Conservation (phyloP, 2,329 filamentous ascomycete genomes). For the Ramichloridium luteum region DNA sequence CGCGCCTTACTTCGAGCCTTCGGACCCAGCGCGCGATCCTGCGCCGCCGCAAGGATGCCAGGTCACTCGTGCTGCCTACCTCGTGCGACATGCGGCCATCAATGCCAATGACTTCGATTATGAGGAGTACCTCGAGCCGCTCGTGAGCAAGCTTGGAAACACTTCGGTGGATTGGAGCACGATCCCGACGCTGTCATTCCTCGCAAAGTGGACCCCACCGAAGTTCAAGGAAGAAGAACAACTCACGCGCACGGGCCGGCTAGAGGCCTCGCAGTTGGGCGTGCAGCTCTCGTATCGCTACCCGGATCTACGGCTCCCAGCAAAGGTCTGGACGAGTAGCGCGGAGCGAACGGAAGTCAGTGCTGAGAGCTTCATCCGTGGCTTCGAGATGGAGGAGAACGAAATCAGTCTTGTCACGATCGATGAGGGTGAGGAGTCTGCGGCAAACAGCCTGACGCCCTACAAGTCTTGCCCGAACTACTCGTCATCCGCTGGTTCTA, state of each 20-base stretch:
- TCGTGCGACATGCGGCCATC: slow-evolving; percentile 40
- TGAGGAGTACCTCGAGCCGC: slow-evolving; percentile 39
- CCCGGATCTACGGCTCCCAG: slow-evolving; percentile 40
- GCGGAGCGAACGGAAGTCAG: slow-evolving; percentile 50
- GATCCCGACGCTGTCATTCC: slow-evolving; percentile 44
- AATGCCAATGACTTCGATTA: slow-evolving; percentile 43
- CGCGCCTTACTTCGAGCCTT: slow-evolving; percentile 38
- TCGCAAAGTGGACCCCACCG: slow-evolving; percentile 45
- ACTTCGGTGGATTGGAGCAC: slow-evolving; percentile 46
- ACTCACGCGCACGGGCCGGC: slow-evolving; percentile 48
- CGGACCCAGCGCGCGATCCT: slow-evolving; percentile 35
- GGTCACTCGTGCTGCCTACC: slow-evolving; percentile 37
- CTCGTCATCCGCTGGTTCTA: slow-evolving; percentile 43
- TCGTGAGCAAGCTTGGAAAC: slow-evolving; percentile 46
- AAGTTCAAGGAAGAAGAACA: slow-evolving; percentile 42
- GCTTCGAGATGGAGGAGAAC: slow-evolving; percentile 39
- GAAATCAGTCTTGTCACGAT: slow-evolving; percentile 44
- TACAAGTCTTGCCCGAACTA: slow-evolving; percentile 55
- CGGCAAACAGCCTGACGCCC: slow-evolving; percentile 50
- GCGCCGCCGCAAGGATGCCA: slow-evolving; percentile 39
- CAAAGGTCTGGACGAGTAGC: slow-evolving; percentile 49
- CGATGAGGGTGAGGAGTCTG: slow-evolving; percentile 44
- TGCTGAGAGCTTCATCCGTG: slow-evolving; percentile 46
- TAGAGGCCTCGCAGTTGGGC: slow-evolving; percentile 49
- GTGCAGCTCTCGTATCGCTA: slow-evolving; percentile 48